Evolutionary conservation across 202 grass and related monocot species (phyloP).

Genomic region (Panicum hallii): DNA sequence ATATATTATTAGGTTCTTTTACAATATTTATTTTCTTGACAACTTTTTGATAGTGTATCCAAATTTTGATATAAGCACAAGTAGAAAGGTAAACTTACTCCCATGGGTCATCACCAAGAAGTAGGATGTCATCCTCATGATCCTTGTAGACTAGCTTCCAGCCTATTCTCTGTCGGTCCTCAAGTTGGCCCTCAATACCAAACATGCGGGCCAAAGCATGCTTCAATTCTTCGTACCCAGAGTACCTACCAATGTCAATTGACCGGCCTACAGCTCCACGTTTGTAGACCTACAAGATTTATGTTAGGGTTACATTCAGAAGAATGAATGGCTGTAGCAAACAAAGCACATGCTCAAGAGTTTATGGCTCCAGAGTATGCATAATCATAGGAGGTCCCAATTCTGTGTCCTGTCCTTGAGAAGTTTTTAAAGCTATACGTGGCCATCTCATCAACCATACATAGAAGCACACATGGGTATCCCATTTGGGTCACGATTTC

Average conservation of each 20-base stretch:
- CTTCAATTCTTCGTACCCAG: slow-evolving; percentile 89
- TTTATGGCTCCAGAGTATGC: slow-evolving; percentile 24
- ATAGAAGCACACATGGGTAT: slow-evolving; percentile 20
- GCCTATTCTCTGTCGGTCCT: slow-evolving; percentile 86
- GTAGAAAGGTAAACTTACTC: slow-evolving; percentile 73
- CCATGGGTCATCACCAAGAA: slow-evolving; percentile 97
- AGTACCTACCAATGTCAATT: slow-evolving; percentile 83
- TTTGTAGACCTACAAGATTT: slow-evolving; percentile 86
- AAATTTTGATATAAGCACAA: slow-evolving; percentile 16
- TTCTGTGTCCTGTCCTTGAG: slow-evolving; percentile 33
- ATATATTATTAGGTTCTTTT: background rate
- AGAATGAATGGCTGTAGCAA: slow-evolving; percentile 2
- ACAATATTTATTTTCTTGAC: slow-evolving; percentile 11
- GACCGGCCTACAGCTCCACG: slow-evolving; percentile 94
- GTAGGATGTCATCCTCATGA: slow-evolving; percentile 90
- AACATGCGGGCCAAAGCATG: slow-evolving; percentile 97
- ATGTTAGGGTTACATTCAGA: slow-evolving; percentile 38
- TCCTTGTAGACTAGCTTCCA: slow-evolving; percentile 99
- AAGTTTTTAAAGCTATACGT: slow-evolving; percentile 47
- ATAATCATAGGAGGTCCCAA: slow-evolving; percentile 30
- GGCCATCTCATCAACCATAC: slow-evolving; percentile 42
- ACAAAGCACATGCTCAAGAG: slow-evolving; percentile 39
- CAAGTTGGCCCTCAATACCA: slow-evolving; percentile 97
- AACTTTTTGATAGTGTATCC: background rate
- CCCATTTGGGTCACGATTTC: background rate